Conservation (phyloP, 352 stramenopile genomes). For the Globisporangium ultimum region DNA sequence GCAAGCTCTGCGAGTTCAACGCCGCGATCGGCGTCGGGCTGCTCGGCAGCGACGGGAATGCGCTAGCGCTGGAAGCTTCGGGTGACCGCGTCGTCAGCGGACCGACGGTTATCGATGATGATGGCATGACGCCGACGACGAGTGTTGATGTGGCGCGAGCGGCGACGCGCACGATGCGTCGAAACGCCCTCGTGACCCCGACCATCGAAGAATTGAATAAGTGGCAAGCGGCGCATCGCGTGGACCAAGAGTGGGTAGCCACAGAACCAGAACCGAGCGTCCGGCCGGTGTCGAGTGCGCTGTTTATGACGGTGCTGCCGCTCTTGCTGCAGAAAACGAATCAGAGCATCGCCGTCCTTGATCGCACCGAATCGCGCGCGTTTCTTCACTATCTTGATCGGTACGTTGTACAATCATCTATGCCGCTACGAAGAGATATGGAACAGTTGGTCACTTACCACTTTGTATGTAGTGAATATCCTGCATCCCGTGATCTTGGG, state of each 20-base stretch:
- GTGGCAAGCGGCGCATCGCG: neutral
- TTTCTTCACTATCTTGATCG: conserved; percentile 53
- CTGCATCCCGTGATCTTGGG: conserved; percentile 33
- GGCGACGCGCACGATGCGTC: neutral
- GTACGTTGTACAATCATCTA: conserved; percentile 4
- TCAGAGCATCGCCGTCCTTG: conserved; percentile 51
- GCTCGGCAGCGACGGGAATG: neutral
- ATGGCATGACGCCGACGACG: neutral
- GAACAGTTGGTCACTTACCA: neutral
- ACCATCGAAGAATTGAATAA: neutral
- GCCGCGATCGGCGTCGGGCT: neutral
- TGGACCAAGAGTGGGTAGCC: neutral
- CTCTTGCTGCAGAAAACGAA: conserved; percentile 52
- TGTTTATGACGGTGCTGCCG: conserved; percentile 52
- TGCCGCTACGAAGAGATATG: neutral
- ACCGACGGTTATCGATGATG: neutral
- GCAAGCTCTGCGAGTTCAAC: conserved; percentile 59
- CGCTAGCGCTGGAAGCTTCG: neutral
- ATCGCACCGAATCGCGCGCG: conserved; percentile 35
- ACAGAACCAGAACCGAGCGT: neutral
- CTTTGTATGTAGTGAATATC: conserved; percentile 39
- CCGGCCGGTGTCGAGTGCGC: conserved; percentile 14
- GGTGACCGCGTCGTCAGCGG: neutral
- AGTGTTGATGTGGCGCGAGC: neutral
- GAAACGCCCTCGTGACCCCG: neutral